phyloP scores from a whole-genome alignment of 2,329 filamentous ascomycete species.

The Calonectria hongkongensis region DNA sequence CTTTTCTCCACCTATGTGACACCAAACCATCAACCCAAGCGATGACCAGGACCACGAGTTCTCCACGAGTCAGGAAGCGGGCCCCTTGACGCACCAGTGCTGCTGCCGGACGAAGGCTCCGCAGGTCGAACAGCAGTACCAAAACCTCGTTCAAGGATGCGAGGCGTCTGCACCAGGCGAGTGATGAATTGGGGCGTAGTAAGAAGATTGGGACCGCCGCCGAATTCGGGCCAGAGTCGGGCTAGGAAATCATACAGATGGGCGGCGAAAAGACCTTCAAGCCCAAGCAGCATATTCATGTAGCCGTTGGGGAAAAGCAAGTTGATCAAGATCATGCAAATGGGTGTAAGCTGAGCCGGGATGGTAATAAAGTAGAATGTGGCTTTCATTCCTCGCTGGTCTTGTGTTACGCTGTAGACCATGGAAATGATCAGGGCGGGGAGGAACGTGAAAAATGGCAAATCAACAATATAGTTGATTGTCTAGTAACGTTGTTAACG shows the following conservation, averaged over 20 bases:
- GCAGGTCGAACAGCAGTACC: constrained; percentile 75
- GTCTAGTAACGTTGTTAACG: constrained; percentile 55
- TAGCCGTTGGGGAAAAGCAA: constrained; percentile 79
- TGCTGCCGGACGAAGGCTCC: constrained; percentile 60
- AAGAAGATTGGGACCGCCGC: constrained; percentile 86
- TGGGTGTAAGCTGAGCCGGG: constrained; percentile 87
- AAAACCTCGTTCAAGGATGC: constrained; percentile 46
- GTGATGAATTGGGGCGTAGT: constrained; percentile 84
- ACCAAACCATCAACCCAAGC: constrained; percentile 71
- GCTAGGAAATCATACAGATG: constrained; percentile 95
- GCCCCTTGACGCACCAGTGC: constrained; percentile 66
- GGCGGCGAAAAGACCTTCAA: constrained; percentile 88
- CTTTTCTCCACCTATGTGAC: not conserved
- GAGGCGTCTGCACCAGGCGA: constrained; percentile 74
- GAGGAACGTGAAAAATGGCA: constrained; percentile 68
- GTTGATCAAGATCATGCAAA: constrained; percentile 84
- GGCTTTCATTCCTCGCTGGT: constrained; percentile 85
- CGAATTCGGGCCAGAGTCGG: constrained; percentile 90
- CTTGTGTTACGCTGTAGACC: constrained; percentile 89
- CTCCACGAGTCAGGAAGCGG: constrained; percentile 79
- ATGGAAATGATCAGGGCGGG: constrained; percentile 85
- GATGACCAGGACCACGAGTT: constrained; percentile 76
- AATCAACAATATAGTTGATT: constrained; percentile 58
- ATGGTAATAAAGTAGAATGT: constrained; percentile 90
- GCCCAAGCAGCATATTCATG: constrained; percentile 75